Percentiles rank a stretch among this genome's conserved stretches.
Conservation (phyloP, 2,329 filamentous ascomycete genomes). For the Calycina marina region DNA sequence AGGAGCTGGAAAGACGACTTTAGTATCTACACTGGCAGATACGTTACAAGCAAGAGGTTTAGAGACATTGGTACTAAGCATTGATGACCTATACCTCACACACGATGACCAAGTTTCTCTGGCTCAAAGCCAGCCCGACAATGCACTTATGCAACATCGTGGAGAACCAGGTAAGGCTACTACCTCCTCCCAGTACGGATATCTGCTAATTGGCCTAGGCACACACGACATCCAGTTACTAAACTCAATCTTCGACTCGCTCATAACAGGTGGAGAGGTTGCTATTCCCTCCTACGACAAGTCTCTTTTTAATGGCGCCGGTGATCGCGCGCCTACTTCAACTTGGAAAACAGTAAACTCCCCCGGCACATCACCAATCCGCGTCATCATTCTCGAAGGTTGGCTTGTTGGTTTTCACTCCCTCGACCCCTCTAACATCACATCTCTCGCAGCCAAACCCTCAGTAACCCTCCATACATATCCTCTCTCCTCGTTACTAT, state of each 20-base stretch:
- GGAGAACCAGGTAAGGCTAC: conserved; percentile 40
- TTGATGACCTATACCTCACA: conserved; percentile 58
- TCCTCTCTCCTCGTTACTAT: conserved; percentile 37
- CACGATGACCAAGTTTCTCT: conserved; percentile 40
- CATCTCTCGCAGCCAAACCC: conserved; percentile 26
- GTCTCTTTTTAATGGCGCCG: conserved; percentile 44
- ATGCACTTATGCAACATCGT: conserved; percentile 48
- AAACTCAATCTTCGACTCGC: conserved; percentile 34
- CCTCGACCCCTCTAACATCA: conserved; percentile 30
- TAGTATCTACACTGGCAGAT: conserved; percentile 51
- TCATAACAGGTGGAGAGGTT: conserved; percentile 31
- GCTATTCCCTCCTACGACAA: conserved; percentile 55
- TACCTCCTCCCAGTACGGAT: too few species aligned
- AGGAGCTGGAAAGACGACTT: conserved; percentile 82
- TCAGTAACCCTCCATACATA: conserved; percentile 33
- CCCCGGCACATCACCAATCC: conserved; percentile 14
- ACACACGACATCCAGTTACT: conserved; percentile 52
- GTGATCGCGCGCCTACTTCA: conserved; percentile 39
- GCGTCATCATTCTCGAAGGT: conserved; percentile 54
- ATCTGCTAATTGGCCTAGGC: conserved; percentile 8
- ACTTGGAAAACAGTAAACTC: conserved; percentile 34
- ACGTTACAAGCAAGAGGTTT: conserved; percentile 37
- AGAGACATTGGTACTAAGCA: conserved; percentile 41
- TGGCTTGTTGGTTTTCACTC: conserved; percentile 59
- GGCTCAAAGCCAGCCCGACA: conserved; percentile 35